Evolutionary conservation across 2,329 filamentous ascomycete genomes (phyloP).

Genomic region (Cadophora gregata): DNA sequence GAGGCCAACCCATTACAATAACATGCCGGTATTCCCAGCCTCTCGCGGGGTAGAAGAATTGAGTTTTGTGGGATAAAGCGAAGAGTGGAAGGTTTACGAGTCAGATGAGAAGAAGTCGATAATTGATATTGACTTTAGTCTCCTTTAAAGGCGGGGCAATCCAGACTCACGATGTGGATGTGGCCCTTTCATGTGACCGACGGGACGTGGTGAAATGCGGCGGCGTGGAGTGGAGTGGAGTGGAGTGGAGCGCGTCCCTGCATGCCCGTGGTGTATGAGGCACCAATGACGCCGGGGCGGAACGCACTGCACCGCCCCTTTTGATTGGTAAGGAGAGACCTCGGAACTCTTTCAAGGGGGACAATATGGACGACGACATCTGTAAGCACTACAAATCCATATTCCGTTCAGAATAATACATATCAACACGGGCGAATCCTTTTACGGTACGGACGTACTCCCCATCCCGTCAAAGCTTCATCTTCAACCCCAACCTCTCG

Average conservation of each 20-base stretch:
- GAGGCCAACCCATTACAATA: constrained; percentile 51
- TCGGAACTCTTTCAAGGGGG: background rate
- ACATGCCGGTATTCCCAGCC: constrained; percentile 8
- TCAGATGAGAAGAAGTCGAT: constrained; percentile 1
- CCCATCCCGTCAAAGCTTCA: background rate
- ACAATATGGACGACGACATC: background rate
- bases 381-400: background rate
- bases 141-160: constrained; percentile 9
- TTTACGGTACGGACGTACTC: background rate
- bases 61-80: background rate
- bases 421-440: background rate
- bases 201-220: too few species aligned
- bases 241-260: background rate
- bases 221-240: too few species aligned
- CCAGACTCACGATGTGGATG: constrained; percentile 5
- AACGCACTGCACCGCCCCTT: background rate
- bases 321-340: constrained; percentile 19
- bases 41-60: background rate
- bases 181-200: constrained; percentile 18
- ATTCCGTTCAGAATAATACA: background rate
- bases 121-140: constrained; percentile 6
- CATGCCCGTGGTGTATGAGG: background rate
- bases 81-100: background rate
- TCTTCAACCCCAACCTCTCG: background rate
- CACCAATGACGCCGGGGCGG: constrained; percentile 8